Conservation (phyloP, 208 protist species). For the Leishmania lainsoni region DNA sequence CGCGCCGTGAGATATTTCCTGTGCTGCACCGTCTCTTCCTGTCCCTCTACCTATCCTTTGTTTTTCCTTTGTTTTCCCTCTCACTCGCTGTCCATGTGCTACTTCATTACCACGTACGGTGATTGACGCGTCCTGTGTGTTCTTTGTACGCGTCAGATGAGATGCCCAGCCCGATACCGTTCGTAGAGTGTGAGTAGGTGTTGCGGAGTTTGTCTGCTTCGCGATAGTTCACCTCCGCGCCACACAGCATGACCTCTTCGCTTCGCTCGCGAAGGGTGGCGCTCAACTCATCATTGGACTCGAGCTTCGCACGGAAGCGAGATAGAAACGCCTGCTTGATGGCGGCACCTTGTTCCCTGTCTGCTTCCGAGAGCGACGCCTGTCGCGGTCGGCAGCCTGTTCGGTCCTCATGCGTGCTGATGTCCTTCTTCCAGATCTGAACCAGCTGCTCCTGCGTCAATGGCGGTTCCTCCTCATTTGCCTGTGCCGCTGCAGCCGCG, state of each 20-base stretch:
- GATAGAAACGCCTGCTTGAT: slow-evolving; percentile 58
- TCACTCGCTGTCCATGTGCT: background rate
- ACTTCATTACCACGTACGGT: slow-evolving; percentile 34
- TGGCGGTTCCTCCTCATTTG: slow-evolving; percentile 16
- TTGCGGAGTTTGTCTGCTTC: slow-evolving; percentile 46
- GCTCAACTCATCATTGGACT: slow-evolving; percentile 30
- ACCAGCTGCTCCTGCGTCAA: slow-evolving; percentile 34
- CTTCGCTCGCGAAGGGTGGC: slow-evolving; percentile 37
- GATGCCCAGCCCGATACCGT: slow-evolving; percentile 78
- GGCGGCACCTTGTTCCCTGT: slow-evolving; percentile 36
- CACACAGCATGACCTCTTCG: slow-evolving; percentile 40
- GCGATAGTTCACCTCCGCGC: slow-evolving; percentile 63
- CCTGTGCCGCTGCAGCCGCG: background rate
- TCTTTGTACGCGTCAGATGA: slow-evolving; percentile 78
- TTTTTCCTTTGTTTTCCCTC: background rate
- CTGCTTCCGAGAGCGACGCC: slow-evolving; percentile 47
- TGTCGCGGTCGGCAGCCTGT: slow-evolving; percentile 47
- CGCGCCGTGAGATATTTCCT: background rate
- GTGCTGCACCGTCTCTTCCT: background rate
- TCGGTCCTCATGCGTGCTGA: slow-evolving; percentile 37
- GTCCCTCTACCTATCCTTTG: background rate
- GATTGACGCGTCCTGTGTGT: slow-evolving; percentile 38
- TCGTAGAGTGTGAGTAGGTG: slow-evolving; percentile 53
- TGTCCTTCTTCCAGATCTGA: slow-evolving; percentile 53
- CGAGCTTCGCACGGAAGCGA: slow-evolving; percentile 62